These are phyloP conservation scores for Rhodomyrtus tomentosa DNA, from an alignment of 345 rosid genomes.

Conservation along the genomic window DNA sequence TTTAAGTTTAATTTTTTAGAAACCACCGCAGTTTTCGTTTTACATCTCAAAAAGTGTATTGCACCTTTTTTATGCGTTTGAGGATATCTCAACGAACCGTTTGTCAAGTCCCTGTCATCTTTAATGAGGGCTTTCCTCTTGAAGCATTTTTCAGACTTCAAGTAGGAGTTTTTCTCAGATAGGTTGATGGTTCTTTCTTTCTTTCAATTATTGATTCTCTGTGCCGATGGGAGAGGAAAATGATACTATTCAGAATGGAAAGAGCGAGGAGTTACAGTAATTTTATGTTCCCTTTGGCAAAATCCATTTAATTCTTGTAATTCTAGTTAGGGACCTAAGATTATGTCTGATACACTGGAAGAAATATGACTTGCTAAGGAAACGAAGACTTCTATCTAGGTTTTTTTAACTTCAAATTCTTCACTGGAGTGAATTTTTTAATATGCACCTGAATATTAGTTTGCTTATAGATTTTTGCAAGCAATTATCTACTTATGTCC, in stretches of 20 bases:
- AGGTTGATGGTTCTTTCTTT: not conserved
- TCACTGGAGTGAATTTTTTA: not conserved
- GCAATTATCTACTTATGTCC: not conserved
- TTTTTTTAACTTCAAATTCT: not conserved
- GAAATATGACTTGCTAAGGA: not conserved
- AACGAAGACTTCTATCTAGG: not conserved
- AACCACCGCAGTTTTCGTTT: not conserved
- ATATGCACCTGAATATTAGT: not conserved
- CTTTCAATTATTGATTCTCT: not conserved
- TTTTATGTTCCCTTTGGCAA: not conserved
- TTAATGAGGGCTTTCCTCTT: not conserved
- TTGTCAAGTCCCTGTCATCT: not conserved
- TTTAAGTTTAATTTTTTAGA: not conserved
- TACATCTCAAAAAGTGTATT: not conserved
- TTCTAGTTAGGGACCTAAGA: not conserved
- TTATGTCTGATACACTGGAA: not conserved
- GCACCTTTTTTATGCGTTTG: not conserved
- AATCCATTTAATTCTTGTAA: not conserved
- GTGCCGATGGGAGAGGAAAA: not conserved
- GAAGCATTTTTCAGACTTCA: not conserved
- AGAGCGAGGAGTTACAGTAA: not conserved
- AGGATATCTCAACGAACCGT: not conserved
- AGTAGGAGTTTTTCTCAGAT: not conserved
- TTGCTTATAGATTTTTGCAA: not conserved
- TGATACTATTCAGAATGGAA: not conserved